A percentile compares a stretch with the other conserved stretches of the same genome.
These are phyloP conservation scores for Annulohypoxylon nitens DNA, from an alignment of 495 filamentous ascomycete species.

Conservation along the genomic window DNA sequence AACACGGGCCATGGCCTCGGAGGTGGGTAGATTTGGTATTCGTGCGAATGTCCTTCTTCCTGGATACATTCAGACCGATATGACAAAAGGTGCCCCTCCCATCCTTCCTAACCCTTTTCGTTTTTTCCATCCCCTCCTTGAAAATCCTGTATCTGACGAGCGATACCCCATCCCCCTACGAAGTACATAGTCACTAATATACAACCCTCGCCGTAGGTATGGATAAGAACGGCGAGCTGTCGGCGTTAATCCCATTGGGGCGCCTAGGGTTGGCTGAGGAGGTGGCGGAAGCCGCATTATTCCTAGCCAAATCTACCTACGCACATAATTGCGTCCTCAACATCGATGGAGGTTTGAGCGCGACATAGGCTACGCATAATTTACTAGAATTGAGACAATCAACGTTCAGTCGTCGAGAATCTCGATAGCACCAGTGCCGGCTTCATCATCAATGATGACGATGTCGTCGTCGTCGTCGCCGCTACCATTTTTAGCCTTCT, in stretches of 20 bases:
- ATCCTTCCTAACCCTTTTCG: conserved; percentile 30
- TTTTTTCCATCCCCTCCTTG: conserved; percentile 7
- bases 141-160: conserved; percentile 9
- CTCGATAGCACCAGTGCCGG: conserved; percentile 74
- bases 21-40: conserved; percentile 69
- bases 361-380: conserved; percentile 57
- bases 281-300: conserved; percentile 83
- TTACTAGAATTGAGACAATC: not conserved
- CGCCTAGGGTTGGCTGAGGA: conserved; percentile 77
- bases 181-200: conserved; percentile 50
- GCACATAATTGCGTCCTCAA: conserved; percentile 88
- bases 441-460: conserved; percentile 66
- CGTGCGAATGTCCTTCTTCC: conserved; percentile 86
- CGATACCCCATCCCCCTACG: conserved; percentile 19
- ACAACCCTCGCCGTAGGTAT: conserved; percentile 50
- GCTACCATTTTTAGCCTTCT: conserved; percentile 60
- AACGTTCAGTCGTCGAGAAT: conserved; percentile 74
- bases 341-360: conserved; percentile 86
- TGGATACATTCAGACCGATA: conserved; percentile 83
- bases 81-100: conserved; percentile 72
- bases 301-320: conserved; percentile 82
- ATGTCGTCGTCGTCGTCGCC: conserved; percentile 48
- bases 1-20: conserved; percentile 76
- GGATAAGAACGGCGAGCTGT: conserved; percentile 47
- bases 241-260: conserved; percentile 70